Evolutionary conservation across 257 asterid species (phyloP).

Genomic region (Dorcoceras hygrometricum): DNA sequence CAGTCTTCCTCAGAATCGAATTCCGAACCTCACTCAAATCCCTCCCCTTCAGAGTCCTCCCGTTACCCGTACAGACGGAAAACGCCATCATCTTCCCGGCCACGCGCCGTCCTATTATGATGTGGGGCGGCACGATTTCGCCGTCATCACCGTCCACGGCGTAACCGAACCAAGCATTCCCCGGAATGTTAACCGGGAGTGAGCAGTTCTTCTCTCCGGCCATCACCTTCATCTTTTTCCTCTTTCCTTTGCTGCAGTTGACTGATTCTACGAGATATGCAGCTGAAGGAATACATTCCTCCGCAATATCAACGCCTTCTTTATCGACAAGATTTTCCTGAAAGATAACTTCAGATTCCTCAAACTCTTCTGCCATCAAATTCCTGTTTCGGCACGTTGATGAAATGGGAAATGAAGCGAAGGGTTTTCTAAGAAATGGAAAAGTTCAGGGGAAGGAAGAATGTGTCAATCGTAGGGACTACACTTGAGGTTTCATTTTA

Average conservation of each 20-base stretch:
- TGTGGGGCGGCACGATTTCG: slow-evolving; percentile 83
- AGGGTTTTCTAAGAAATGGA: not conserved
- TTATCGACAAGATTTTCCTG: slow-evolving; percentile 21
- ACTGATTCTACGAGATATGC: slow-evolving; percentile 7
- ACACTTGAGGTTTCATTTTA: not conserved
- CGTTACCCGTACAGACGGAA: slow-evolving; percentile 72
- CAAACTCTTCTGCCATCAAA: slow-evolving; percentile 68
- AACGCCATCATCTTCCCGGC: slow-evolving; percentile 66
- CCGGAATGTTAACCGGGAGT: slow-evolving; percentile 57
- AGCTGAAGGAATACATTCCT: slow-evolving; percentile 2
- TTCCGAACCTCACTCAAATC: slow-evolving; percentile 70
- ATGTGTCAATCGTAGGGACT: not conserved
- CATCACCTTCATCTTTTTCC: slow-evolving; percentile 32
- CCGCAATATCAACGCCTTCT: slow-evolving; percentile 18
- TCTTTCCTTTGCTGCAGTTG: slow-evolving; percentile 21
- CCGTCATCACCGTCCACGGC: slow-evolving; percentile 28
- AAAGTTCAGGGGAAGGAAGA: not conserved
- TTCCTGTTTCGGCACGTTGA: too few species aligned
- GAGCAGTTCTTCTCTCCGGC: slow-evolving; percentile 30
- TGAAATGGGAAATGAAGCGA: slow-evolving; percentile 5
- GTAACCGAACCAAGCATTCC: slow-evolving; percentile 34
- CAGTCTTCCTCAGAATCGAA: slow-evolving; percentile 72
- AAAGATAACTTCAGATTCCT: slow-evolving; percentile 67
- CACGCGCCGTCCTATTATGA: slow-evolving; percentile 59
- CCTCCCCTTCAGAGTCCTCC: slow-evolving; percentile 73